phyloP scores from a whole-genome alignment of 306 rosid species.

The Betula pendula region DNA sequence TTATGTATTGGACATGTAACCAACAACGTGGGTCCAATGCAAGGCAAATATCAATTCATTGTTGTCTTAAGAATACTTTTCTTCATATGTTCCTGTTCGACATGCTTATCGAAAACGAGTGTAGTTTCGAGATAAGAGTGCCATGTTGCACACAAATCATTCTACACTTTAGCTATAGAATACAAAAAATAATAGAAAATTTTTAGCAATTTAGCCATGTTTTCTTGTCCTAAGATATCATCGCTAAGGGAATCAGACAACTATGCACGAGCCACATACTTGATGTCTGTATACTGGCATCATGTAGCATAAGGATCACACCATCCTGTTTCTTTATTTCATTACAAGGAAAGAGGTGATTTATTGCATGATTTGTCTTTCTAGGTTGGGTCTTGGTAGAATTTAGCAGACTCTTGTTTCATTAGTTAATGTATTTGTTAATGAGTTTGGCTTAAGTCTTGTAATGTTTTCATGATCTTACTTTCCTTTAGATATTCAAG shows the following conservation, averaged over 20 bases:
- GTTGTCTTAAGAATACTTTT: background rate
- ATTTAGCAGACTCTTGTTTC: slow-evolving; percentile 18
- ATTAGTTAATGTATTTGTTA: slow-evolving; percentile 10
- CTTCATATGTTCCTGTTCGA: background rate
- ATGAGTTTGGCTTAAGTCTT: slow-evolving; percentile 18
- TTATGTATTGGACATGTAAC: background rate
- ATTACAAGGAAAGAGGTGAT: slow-evolving; percentile 9
- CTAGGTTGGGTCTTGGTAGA: slow-evolving; percentile 11
- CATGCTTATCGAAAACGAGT: too few species aligned
- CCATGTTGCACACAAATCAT: background rate
- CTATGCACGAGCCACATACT: background rate
- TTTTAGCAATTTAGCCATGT: background rate
- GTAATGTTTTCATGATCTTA: slow-evolving; percentile 12
- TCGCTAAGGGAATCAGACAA: background rate
- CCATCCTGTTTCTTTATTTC: slow-evolving; percentile 4
- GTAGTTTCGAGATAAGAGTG: too few species aligned
- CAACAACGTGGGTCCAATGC: background rate
- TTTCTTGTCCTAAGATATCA: background rate
- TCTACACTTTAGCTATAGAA: background rate
- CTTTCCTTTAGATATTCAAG: slow-evolving; percentile 53
- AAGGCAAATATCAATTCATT: background rate
- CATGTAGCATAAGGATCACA: slow-evolving; percentile 14
- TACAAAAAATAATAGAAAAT: background rate
- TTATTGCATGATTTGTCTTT: slow-evolving; percentile 8
- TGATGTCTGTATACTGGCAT: background rate